A percentile compares a stretch with the other conserved stretches of the same genome.
phyloP scores from a whole-genome alignment of 768 basidiomycete genomes.

The Pulveroboletus sp. region DNA sequence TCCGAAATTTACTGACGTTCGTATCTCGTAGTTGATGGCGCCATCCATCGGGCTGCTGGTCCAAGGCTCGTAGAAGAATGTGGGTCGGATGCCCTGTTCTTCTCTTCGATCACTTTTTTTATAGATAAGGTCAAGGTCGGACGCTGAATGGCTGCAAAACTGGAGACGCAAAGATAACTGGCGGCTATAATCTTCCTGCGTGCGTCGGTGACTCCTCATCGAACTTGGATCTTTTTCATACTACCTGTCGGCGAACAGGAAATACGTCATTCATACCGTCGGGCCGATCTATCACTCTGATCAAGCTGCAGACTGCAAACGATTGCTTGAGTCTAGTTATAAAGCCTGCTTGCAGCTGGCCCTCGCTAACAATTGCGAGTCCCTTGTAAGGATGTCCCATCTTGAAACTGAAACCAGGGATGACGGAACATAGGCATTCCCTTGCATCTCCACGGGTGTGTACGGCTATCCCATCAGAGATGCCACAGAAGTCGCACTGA shows the following conservation, averaged over 20 bases:
- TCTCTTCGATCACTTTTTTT: slow-evolving; percentile 1
- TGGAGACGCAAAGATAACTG: slow-evolving; percentile 78
- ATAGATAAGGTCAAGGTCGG: slow-evolving; percentile 56
- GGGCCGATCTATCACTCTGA: slow-evolving; percentile 59
- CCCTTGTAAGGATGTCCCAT: slow-evolving; percentile 47
- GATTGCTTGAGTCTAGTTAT: slow-evolving; percentile 69
- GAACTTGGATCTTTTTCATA: background rate
- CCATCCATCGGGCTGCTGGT: slow-evolving; percentile 78
- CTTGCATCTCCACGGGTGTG: slow-evolving; percentile 75
- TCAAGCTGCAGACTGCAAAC: slow-evolving; percentile 43
- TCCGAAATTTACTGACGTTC: background rate
- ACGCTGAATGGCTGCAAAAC: slow-evolving; percentile 64
- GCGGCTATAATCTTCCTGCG: slow-evolving; percentile 75
- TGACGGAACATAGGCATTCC: slow-evolving; percentile 58
- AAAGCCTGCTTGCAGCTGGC: slow-evolving; percentile 60
- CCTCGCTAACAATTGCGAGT: slow-evolving; percentile 53
- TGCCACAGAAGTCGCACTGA: slow-evolving; percentile 70
- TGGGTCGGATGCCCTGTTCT: slow-evolving; percentile 29
- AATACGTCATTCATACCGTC: slow-evolving; percentile 77
- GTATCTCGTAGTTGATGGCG: slow-evolving; percentile 64
- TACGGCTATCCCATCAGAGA: slow-evolving; percentile 76
- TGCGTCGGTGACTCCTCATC: slow-evolving; percentile 36
- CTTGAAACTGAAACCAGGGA: background rate
- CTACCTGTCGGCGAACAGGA: slow-evolving; percentile 36
- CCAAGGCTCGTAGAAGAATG: slow-evolving; percentile 66